Evolutionary conservation across 2,329 filamentous ascomycete genomes (phyloP).

Genomic region (Cadophora gregata): DNA sequence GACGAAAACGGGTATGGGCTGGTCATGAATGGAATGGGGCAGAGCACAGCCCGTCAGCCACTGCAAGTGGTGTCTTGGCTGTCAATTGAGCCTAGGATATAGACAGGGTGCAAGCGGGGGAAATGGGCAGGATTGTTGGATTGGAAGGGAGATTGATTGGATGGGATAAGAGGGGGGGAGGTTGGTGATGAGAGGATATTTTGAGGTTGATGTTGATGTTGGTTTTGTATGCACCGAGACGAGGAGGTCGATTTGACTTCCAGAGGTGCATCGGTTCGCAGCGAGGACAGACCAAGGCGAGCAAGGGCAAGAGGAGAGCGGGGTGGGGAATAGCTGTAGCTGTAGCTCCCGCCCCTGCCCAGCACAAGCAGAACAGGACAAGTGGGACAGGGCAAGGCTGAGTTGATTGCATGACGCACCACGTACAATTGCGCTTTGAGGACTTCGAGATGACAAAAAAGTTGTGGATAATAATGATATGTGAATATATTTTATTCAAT

Average conservation of each 20-base stretch:
- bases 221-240: not conserved
- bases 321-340: not conserved
- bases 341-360: no score
- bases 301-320: no score
- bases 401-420: not conserved
- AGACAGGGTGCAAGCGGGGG: not conserved
- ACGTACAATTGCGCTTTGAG: no score
- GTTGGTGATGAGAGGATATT: not conserved
- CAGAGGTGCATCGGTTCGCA: not conserved
- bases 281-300: no score
- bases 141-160: not conserved
- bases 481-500: no score
- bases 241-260: not conserved
- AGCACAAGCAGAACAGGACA: not conserved
- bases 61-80: slow-evolving; percentile 27
- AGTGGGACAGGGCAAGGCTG: not conserved
- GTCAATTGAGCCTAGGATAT: not conserved
- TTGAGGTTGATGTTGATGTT: not conserved
- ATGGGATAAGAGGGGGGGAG: not conserved
- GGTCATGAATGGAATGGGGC: not conserved
- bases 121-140: slow-evolving; percentile 10
- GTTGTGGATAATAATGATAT: no score
- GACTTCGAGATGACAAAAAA: no score
- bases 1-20: not conserved
- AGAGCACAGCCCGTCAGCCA: slow-evolving; percentile 25